Percentiles rank a stretch among this genome's conserved stretches.
These are phyloP conservation scores for Phlyctochytrium planicorne DNA, from an alignment of 192 early-diverging fungal genomes.

Conservation along the genomic window DNA sequence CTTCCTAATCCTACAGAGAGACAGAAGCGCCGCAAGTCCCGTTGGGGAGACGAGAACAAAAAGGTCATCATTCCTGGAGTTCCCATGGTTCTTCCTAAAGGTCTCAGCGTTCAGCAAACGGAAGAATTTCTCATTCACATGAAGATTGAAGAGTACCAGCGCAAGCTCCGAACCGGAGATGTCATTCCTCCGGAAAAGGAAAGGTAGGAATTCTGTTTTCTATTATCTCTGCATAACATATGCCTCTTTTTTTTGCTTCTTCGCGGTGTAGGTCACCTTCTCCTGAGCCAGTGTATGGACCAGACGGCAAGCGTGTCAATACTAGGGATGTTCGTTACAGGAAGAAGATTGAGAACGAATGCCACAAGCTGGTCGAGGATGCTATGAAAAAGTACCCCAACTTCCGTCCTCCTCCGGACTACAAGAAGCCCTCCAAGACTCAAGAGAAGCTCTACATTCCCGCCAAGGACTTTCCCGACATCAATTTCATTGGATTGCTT, in stretches of 20 bases:
- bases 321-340: constrained; percentile 91
- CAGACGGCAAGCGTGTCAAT: constrained; percentile 93
- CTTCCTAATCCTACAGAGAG: too few relatives aligned
- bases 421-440: constrained; percentile 75
- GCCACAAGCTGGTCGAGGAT: constrained; percentile 80
- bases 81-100: constrained; percentile 74
- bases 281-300: constrained; percentile 87
- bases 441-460: constrained; percentile 97
- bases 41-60: constrained; percentile 83
- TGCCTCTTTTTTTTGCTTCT: constrained; percentile 15
- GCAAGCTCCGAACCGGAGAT: constrained; percentile 78
- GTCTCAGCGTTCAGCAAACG: constrained; percentile 74
- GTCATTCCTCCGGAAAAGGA: constrained; percentile 76
- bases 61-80: constrained; percentile 75
- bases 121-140: constrained; percentile 80
- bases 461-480: constrained; percentile 90
- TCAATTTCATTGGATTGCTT: constrained; percentile 96
- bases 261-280: constrained; percentile 81
- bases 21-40: constrained; percentile 47
- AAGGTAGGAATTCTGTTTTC: constrained; percentile 49
- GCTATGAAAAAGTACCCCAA: constrained; percentile 72
- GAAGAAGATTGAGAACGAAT: constrained; percentile 91
- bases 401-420: constrained; percentile 90
- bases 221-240: background rate
- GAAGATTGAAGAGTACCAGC: constrained; percentile 88